These are phyloP conservation scores for Sinapis alba DNA, from an alignment of 441 rosid species.

Conservation along the genomic window DNA sequence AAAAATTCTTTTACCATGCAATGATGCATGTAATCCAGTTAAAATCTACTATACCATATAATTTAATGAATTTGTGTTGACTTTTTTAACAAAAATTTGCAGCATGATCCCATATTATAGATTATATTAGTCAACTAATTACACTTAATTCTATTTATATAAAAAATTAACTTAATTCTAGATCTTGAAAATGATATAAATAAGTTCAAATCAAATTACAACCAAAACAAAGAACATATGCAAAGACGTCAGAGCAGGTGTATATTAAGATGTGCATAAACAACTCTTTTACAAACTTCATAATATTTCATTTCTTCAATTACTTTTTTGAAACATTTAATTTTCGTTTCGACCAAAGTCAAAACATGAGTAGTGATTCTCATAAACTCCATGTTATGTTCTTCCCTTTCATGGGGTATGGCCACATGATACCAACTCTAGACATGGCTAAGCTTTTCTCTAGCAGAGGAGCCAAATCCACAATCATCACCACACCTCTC, in stretches of 20 bases:
- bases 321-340: neutral
- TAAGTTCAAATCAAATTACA: no score
- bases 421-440: constrained; percentile 49
- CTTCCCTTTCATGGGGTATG: constrained; percentile 57
- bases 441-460: constrained; percentile 51
- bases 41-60: neutral
- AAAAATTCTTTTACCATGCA: no score
- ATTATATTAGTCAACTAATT: no score
- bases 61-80: no score
- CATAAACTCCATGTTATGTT: constrained; percentile 44
- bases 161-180: neutral
- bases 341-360: neutral
- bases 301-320: neutral
- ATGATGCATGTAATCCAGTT: neutral
- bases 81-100: neutral
- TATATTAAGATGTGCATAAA: no score
- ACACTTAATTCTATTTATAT: neutral
- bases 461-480: constrained; percentile 39
- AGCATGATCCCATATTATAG: neutral
- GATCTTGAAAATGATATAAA: no score
- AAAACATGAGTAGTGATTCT: constrained; percentile 21
- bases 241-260: neutral
- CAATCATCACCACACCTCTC: constrained; percentile 50
- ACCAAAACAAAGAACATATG: no score
- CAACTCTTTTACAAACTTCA: neutral